Evolutionary conservation across 768 basidiomycete genomes (phyloP).

Genomic region (Rhizopogon vinicolor): DNA sequence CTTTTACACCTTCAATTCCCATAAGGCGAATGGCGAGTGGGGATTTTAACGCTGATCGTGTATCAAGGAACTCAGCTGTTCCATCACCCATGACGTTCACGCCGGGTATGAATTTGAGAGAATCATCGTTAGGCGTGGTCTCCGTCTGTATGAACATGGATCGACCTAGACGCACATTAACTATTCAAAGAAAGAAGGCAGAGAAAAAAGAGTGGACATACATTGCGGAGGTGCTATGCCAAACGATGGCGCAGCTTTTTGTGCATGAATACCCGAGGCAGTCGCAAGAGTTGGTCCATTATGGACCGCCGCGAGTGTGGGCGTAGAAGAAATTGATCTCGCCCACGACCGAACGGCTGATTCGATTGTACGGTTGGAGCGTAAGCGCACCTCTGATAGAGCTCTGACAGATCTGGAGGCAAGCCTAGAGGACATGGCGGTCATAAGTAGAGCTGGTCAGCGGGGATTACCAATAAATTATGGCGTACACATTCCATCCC

Average conservation of each 20-base stretch:
- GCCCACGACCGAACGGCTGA: conserved; percentile 14
- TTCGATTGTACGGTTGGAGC: conserved; percentile 5
- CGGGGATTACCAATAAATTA: background rate
- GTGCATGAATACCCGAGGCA: conserved; percentile 21
- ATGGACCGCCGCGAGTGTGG: conserved; percentile 16
- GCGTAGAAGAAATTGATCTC: conserved; percentile 20
- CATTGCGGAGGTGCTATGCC: conserved; percentile 25
- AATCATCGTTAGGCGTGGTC: conserved; percentile 94
- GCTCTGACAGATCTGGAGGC: conserved; percentile 13
- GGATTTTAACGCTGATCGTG: conserved; percentile 79
- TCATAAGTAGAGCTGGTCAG: background rate
- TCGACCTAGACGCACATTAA: conserved; percentile 41
- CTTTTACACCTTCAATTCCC: conserved; percentile 87
- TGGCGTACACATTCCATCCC: background rate
- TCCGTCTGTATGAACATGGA: conserved; percentile 99
- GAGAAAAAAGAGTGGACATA: conserved; percentile 15
- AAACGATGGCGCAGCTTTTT: conserved; percentile 1
- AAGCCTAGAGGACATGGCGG: conserved; percentile 13
- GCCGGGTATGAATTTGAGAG: conserved; percentile 97
- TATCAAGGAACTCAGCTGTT: conserved; percentile 92
- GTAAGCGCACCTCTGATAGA: background rate
- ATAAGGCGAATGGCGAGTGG: conserved; percentile 94
- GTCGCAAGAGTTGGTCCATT: conserved; percentile 31
- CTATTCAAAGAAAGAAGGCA: background rate
- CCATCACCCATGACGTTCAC: conserved; percentile 82